Evolutionary conservation across 768 basidiomycete species (phyloP), one percentile per base, ranked within the genome.

Genomic region (Mrakia hoshinonis): DNA sequence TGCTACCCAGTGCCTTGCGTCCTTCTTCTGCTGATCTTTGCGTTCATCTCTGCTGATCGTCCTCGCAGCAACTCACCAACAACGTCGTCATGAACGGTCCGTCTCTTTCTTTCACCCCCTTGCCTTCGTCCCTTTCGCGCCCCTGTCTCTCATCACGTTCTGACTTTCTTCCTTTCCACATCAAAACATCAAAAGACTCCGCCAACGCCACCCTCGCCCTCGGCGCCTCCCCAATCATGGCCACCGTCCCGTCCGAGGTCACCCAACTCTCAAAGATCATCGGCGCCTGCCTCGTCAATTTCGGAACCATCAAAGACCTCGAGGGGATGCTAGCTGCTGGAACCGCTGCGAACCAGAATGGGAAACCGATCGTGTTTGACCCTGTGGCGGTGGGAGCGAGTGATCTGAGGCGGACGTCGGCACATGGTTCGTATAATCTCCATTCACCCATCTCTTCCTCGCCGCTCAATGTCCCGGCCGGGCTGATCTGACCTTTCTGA

Each of bases 171-270:
- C 10, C 29, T 6, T 60, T 29, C 26, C 26, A 11, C 4, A n/a
- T n/a, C n/a, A n/a, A n/a, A n/a, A n/a, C n/a, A n/a, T n/a, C n/a
- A n/a, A n/a, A n/a, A 67, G 92, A 94, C 81, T 90, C 89, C 5
- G 92, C 92, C 26, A 96, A 95, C 77, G 84, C 89, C 1, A 95
- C 92, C 1, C 83, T 97, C 7, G 91, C 92, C 0, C 76, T 96
- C 4, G 89, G 90, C 22, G 92, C 87, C 18, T 92, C 90, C 72
- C 94, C 94, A 0, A 93, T 97, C 77, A 97, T 97, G 94, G 90
- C 93, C 3, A 88, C 89, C 24, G 86, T 88, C 29, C 84, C 87
- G 0, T 82, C 84, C 70, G 94, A 97, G 77, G 92, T 92, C 84
- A 83, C 85, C 34, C 90, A 94, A 73, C 83, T 97, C 24, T 82